phyloP scores from a whole-genome alignment of 345 rosid species.

The Eutrema heterophyllum region DNA sequence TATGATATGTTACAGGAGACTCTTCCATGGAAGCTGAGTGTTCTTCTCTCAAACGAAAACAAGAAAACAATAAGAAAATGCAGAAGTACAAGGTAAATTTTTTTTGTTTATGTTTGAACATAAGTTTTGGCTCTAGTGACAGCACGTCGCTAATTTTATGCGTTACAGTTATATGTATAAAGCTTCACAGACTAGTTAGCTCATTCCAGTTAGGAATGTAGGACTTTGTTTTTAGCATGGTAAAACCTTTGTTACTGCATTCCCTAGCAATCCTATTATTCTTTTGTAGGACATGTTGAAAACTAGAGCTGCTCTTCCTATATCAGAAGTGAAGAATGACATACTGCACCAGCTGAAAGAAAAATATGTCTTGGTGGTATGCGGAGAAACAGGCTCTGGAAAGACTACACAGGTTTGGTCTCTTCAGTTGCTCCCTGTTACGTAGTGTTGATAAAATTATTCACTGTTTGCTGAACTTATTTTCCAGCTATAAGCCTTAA shows the following conservation, averaged over 20 bases:
- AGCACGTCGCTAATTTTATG: neutral
- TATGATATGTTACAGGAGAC: slow-evolving; percentile 31
- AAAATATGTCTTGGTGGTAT: slow-evolving; percentile 68
- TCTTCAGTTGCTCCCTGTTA: neutral
- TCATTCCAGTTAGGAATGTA: no score
- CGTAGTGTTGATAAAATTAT: neutral
- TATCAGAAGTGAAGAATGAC: slow-evolving; percentile 58
- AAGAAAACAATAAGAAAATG: slow-evolving; percentile 45
- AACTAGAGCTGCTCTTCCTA: slow-evolving; percentile 66
- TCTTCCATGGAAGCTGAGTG: slow-evolving; percentile 45
- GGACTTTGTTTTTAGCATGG: no score
- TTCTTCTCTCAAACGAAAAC: slow-evolving; percentile 50
- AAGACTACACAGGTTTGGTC: slow-evolving; percentile 86
- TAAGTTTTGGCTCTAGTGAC: neutral
- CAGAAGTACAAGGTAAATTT: slow-evolving; percentile 59
- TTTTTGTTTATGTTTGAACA: slow-evolving; percentile 5
- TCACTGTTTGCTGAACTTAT: neutral
- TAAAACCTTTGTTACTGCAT: no score
- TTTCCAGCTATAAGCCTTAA: neutral
- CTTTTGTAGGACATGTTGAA: slow-evolving; percentile 55
- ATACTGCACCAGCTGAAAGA: slow-evolving; percentile 67
- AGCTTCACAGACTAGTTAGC: no score
- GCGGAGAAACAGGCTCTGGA: slow-evolving; percentile 98
- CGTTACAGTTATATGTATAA: neutral
- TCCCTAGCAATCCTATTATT: neutral